These are phyloP conservation scores for Biscutella auriculata DNA, from an alignment of 441 rosid species.

Conservation along the genomic window DNA sequence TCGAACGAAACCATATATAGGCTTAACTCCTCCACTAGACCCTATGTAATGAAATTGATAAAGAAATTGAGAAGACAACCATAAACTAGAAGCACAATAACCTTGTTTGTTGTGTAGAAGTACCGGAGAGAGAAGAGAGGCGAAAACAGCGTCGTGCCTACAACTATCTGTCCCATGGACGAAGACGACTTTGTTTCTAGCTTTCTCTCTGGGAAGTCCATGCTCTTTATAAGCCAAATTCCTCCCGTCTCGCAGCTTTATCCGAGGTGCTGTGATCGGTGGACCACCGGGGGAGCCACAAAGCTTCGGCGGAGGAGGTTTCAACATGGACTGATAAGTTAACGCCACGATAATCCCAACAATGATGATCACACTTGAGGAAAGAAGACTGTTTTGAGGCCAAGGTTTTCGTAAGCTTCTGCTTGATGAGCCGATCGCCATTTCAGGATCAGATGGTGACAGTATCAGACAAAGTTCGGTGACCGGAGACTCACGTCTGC, in stretches of 20 bases:
- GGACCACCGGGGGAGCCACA: slow-evolving; percentile 44
- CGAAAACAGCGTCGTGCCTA: slow-evolving; percentile 35
- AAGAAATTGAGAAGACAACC: too few species aligned
- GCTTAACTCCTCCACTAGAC: slow-evolving; percentile 33
- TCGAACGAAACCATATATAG: slow-evolving; percentile 50
- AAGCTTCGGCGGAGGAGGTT: slow-evolving; percentile 38
- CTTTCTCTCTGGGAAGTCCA: slow-evolving; percentile 38
- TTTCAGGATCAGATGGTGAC: neutral
- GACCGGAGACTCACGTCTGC: neutral
- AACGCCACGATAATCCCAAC: neutral
- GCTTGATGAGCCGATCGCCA: neutral
- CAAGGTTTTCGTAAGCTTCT: neutral
- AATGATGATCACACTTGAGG: neutral
- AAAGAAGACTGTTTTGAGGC: neutral
- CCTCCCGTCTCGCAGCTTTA: slow-evolving; percentile 57
- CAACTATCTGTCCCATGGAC: slow-evolving; percentile 44
- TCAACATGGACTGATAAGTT: slow-evolving; percentile 6
- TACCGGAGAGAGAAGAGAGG: slow-evolving; percentile 36
- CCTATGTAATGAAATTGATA: too few species aligned
- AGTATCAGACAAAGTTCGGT: too few species aligned
- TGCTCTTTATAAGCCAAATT: slow-evolving; percentile 45
- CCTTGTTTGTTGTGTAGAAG: too few species aligned
- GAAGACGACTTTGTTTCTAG: slow-evolving; percentile 32
- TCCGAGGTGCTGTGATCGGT: slow-evolving; percentile 41
- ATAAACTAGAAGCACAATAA: too few species aligned